phyloP scores from a whole-genome alignment of 257 asterid species.

The Nemophila menziesii region DNA sequence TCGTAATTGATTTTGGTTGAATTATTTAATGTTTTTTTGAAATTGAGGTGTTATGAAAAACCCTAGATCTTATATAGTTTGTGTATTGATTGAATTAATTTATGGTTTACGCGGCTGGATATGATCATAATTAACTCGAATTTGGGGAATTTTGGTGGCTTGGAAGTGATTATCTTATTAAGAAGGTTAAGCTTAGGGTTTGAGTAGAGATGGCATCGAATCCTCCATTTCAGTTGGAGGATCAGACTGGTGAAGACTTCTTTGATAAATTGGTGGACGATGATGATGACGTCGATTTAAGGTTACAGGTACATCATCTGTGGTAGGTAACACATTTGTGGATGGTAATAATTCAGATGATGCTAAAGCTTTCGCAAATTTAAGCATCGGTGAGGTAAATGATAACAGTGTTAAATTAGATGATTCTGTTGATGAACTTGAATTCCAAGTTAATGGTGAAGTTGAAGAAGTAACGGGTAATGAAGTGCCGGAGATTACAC shows the following conservation, averaged over 20 bases:
- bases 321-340: conserved; percentile 15
- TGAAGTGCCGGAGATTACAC: conserved; percentile 2
- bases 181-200: conserved; percentile 16
- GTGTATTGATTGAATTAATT: conserved; percentile 12
- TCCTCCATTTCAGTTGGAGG: conserved; percentile 97
- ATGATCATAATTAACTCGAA: conserved; percentile 32
- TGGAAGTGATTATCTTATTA: conserved; percentile 13
- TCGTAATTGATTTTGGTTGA: conserved; percentile 7
- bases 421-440: conserved; percentile 10
- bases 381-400: conserved; percentile 40
- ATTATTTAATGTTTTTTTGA: background rate
- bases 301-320: conserved; percentile 25
- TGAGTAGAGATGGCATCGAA: conserved; percentile 63
- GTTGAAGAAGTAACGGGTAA: conserved; percentile 13
- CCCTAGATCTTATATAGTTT: conserved; percentile 54
- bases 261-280: conserved; percentile 86
- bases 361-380: conserved; percentile 53
- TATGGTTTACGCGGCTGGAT: conserved; percentile 32
- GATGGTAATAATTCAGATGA: conserved; percentile 64
- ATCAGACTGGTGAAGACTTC: conserved; percentile 87
- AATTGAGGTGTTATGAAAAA: conserved; percentile 22
- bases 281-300: conserved; percentile 42
- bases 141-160: conserved; percentile 14
- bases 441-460: conserved; percentile 14
- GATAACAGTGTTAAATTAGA: conserved; percentile 15